Base-by-base conservation (phyloP, 495 filamentous ascomycete species). In the Tetracladium marchalianum region DNA sequence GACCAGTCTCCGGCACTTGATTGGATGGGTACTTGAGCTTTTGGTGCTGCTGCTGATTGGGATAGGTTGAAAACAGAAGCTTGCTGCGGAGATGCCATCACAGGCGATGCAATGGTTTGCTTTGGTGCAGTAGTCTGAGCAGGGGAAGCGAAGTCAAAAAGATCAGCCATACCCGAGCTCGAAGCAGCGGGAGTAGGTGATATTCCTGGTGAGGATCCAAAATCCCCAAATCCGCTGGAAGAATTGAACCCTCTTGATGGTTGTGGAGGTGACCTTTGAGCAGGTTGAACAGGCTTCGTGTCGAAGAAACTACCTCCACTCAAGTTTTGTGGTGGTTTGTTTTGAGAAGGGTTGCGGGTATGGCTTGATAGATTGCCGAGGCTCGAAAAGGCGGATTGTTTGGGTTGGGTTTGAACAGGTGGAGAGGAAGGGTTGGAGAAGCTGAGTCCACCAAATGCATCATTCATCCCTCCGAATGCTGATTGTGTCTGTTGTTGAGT, bases 61-160 rank as follows among this genome's bases (percentile, higher is more conserved):
- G 85, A 90, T 32, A 95, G 76, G 56, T 90, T 93, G 64, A 93
- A 90, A 4, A 82, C 80, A n/a, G 84, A 87, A 55, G 60, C 59
- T 22, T 49, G 49, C 22, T 27, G 3, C 3, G 22, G 22, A 18
- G 62, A 44, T 51, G 63, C 43, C 4, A 64, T 49, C 0, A 62
- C 43, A 16, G 77, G 59, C 9, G 73, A 62, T 17, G 72, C 54
- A 5, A 69, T 58, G 8, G 65, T 62, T 15, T 69, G 63, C 11
- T 72, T 60, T 5, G 73, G 55, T 12, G 68, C 50, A 27, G 72
- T 59, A 31, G 70, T 54, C 11, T 62, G 53, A 31, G 73, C 53
- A 32, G 82, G 71, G 0, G 78, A 67, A 13, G 84, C 78, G 51
- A 96, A 77, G 50, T 89, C 89, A 54, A 95, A 94, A 8, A 96